Conservation (phyloP, 192 early-diverging fungal species). For the Coemansia furcata region DNA sequence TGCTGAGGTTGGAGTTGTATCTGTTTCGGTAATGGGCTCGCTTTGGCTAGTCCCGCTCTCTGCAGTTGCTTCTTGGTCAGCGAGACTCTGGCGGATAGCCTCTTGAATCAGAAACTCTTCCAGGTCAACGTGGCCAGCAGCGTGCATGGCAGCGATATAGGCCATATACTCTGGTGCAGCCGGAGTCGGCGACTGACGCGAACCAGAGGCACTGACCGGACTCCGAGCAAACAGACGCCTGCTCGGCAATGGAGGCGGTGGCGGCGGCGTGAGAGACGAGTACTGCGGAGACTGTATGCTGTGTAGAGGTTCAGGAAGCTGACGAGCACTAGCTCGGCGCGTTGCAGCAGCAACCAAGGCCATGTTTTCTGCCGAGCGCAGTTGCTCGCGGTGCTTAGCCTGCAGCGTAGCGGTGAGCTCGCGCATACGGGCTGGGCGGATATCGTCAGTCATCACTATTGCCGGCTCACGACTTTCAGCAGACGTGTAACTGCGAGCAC, state of each 20-base stretch:
- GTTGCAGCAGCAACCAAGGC: slow-evolving; percentile 43
- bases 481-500: slow-evolving; percentile 37
- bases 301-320: background rate
- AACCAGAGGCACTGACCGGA: background rate
- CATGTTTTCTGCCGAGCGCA: slow-evolving; percentile 36
- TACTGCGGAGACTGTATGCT: background rate
- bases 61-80: slow-evolving; percentile 55
- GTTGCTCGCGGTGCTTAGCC: slow-evolving; percentile 12
- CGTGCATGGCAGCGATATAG: slow-evolving; percentile 67
- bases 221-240: background rate
- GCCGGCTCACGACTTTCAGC: slow-evolving; percentile 52
- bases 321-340: slow-evolving; percentile 22
- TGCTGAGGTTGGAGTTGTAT: background rate
- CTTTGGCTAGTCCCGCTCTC: slow-evolving; percentile 6
- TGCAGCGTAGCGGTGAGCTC: slow-evolving; percentile 23
- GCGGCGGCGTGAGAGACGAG: background rate
- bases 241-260: background rate
- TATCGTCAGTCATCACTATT: slow-evolving; percentile 63
- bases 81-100: slow-evolving; percentile 77
- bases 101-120: slow-evolving; percentile 94
- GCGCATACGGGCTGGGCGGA: slow-evolving; percentile 23
- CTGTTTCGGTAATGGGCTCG: background rate
- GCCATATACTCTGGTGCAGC: slow-evolving; percentile 55
- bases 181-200: background rate
- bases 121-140: slow-evolving; percentile 70